Percentiles rank a stretch among this genome's conserved stretches.
Evolutionary conservation across 495 filamentous ascomycete genomes (phyloP).

Genomic region (Neurospora tetrasperma): DNA sequence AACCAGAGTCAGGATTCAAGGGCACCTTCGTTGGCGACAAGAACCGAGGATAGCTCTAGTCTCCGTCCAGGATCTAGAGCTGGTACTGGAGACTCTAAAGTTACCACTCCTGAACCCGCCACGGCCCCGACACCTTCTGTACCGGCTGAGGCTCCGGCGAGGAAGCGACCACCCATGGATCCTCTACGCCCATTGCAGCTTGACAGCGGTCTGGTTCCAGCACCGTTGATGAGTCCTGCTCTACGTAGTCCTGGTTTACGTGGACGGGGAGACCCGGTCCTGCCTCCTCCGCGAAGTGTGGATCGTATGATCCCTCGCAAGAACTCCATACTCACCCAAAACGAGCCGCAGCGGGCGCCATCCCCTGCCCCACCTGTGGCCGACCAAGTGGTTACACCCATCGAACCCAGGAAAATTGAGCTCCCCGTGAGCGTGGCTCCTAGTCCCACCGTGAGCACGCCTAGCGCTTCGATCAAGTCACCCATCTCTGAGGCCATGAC

Average conservation of each 20-base stretch:
- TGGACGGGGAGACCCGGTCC: constrained; percentile 26
- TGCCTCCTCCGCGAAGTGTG: constrained; percentile 32
- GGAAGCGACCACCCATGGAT: constrained; percentile 45
- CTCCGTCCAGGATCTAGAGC: constrained; percentile 40
- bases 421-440: constrained; percentile 3
- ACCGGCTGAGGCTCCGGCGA: constrained; percentile 34
- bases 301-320: constrained; percentile 34
- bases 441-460: constrained; percentile 16
- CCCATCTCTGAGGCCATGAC: constrained; percentile 13
- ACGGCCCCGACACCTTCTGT: constrained; percentile 20
- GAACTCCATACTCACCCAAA: constrained; percentile 19
- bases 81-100: constrained; percentile 24
- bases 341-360: constrained; percentile 4
- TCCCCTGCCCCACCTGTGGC: constrained; percentile 3
- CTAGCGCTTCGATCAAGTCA: constrained; percentile 10
- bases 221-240: constrained; percentile 42
- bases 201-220: constrained; percentile 40
- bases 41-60: constrained; percentile 38
- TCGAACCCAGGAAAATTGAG: constrained; percentile 12
- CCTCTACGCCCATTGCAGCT: constrained; percentile 29
- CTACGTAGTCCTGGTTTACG: constrained; percentile 36
- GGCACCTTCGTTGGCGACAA: constrained; percentile 30
- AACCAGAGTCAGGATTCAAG: constrained; percentile 51
- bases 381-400: constrained; percentile 10
- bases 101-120: constrained; percentile 22